Base-by-base conservation (phyloP, 2,329 filamentous ascomycete species). In the Fragosphaeria purpurea region DNA sequence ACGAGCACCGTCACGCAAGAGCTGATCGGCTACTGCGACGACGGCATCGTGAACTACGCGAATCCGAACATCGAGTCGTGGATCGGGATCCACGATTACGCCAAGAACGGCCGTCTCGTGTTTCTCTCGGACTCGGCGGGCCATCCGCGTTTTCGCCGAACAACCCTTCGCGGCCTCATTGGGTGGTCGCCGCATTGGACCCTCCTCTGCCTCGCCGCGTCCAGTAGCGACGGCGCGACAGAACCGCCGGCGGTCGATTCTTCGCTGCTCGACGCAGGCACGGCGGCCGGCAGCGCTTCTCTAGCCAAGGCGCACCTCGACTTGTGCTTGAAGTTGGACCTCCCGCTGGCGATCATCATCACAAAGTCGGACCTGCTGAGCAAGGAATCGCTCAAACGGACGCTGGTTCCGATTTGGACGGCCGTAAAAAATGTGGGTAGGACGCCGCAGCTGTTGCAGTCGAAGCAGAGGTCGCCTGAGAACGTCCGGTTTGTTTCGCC, bases 181-280 rank as follows among this genome's bases (percentile, higher is more conserved):
- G 93, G 90, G 44, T 97, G 93, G 90, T 86, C 87, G 39, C 93
- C 93, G 7, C 89, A 97, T 63, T 98, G 93, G 84, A 89, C 87
- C 1, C 66, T 95, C 30, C 74, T 97, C 2, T 96, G 94, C 58
- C 81, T 97, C 54, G 47, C 34, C 4, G 44, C 52, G 0, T 22
- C 22, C 22, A 22, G 22, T 3, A 82, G 88, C 44, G 88, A 88
- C 38, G 86, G 93, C 7, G 48, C 46, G 12, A 30, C 22, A 10
- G 41, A 33, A 6, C 6, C 13, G 1, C 4, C 13, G 41, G 91
- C 58, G 80, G 89, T 87, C 38, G 85, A 93, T 60, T 85, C 86
- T 55, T 73, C 76, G 10, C 80, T 84, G 10, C 30, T 31, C 1
- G 47, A 48, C 0, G 12, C 34, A 2, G 33, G 41, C 6, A 31